Conservation (phyloP, 2,329 filamentous ascomycete species). For the Endocalyx cinctus region DNA sequence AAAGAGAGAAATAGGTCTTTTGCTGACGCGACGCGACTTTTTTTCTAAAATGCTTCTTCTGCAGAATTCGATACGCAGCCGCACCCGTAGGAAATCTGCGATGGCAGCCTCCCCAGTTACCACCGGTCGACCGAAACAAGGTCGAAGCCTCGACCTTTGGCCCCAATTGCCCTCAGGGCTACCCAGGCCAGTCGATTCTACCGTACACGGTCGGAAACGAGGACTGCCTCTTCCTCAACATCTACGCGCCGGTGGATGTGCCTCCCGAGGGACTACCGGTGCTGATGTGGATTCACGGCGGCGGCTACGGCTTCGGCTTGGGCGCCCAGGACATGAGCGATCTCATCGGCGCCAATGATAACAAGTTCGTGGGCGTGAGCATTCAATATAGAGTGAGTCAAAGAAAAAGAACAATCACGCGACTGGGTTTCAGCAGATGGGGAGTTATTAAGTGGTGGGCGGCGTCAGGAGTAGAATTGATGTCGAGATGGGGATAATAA, state of each 20-base stretch:
- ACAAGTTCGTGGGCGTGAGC: slow-evolving; percentile 3
- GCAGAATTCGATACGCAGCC: slow-evolving; percentile 3
- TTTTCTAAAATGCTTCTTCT: background rate
- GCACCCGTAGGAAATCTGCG: slow-evolving; percentile 2
- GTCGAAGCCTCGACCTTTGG: background rate
- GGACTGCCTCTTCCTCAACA: slow-evolving; percentile 6
- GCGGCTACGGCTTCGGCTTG: slow-evolving; percentile 2
- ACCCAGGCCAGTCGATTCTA: background rate
- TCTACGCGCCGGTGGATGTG: slow-evolving; percentile 1
- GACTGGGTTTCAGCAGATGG: background rate
- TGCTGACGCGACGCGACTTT: background rate
- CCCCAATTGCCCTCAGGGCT: slow-evolving; percentile 3
- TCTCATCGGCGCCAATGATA: slow-evolving; percentile 3
- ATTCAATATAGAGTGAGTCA: slow-evolving; percentile 4
- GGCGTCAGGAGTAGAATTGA: too few species aligned
- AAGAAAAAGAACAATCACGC: background rate
- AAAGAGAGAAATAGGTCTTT: too few species aligned
- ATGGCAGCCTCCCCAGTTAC: slow-evolving; percentile 3
- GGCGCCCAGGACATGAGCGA: slow-evolving; percentile 2
- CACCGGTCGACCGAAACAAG: background rate
- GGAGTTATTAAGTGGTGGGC: too few species aligned
- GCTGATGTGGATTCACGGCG: slow-evolving; percentile 5
- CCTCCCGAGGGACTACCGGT: background rate
- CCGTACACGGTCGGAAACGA: background rate
- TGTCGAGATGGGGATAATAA: too few species aligned